Evolutionary conservation across 441 rosid genomes (phyloP).

Genomic region (Syzygium malaccense): DNA sequence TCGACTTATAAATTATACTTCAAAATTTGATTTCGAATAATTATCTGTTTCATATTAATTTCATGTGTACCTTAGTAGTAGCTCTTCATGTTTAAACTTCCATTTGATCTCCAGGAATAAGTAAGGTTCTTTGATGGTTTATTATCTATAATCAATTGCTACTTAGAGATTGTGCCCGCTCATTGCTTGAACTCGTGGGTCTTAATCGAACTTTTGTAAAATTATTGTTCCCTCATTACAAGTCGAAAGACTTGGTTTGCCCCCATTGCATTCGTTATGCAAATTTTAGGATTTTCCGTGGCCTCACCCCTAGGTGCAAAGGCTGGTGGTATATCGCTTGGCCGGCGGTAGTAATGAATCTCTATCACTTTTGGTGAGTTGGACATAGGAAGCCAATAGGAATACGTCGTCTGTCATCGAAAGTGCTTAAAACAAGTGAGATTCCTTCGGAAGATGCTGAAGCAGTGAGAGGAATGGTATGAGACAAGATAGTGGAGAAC

Average conservation of each 20-base stretch:
- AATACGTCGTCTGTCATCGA: not conserved
- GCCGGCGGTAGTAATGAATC: not conserved
- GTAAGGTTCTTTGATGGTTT: not conserved
- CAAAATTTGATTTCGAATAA: not conserved
- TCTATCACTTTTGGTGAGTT: not conserved
- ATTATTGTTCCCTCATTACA: not conserved
- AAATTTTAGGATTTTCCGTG: not conserved
- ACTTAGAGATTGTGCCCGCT: not conserved
- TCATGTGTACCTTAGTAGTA: not conserved
- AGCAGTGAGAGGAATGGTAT: not conserved
- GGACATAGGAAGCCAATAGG: fast-evolving
- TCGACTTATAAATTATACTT: not conserved
- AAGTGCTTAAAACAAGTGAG: not conserved
- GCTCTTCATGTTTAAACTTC: not conserved
- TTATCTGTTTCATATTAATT: not conserved
- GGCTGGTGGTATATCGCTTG: not conserved
- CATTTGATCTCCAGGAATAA: not conserved
- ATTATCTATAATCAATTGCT: no score
- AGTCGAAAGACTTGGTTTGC: not conserved
- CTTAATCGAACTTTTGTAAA: not conserved
- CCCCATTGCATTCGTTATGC: not conserved
- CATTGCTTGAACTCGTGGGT: not conserved
- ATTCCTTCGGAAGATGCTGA: not conserved
- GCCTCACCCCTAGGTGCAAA: not conserved
- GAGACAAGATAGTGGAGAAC: not conserved